Conservation (phyloP, 345 rosid genomes). For the Sapria himalayana region DNA sequence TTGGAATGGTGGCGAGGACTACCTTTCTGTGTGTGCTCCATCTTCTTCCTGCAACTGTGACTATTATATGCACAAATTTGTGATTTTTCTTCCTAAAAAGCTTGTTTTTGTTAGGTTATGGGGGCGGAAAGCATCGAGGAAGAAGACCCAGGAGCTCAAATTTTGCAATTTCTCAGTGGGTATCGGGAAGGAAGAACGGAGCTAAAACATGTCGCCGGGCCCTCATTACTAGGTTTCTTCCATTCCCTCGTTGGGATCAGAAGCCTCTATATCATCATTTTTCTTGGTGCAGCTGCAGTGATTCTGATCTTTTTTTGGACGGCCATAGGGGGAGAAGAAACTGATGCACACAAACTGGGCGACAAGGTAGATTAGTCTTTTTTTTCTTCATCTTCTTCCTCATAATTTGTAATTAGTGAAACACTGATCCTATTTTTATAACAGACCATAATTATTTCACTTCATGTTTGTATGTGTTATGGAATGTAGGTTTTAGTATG, state of each 20-base stretch:
- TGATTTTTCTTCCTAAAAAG: slow-evolving; percentile 1
- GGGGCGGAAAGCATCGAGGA: slow-evolving; percentile 37
- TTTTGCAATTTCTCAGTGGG: slow-evolving; percentile 55
- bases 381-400: too few relatives aligned
- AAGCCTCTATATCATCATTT: slow-evolving; percentile 36
- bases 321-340: too few relatives aligned
- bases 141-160: slow-evolving; percentile 61
- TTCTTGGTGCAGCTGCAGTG: slow-evolving; percentile 56
- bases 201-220: slow-evolving; percentile 35
- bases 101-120: slow-evolving; percentile 24
- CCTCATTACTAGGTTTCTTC: slow-evolving; percentile 49
- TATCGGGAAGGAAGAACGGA: slow-evolving; percentile 55
- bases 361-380: too few relatives aligned
- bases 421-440: too few relatives aligned
- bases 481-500: too few relatives aligned
- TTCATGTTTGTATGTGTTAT: too few relatives aligned
- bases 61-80: slow-evolving; percentile 1
- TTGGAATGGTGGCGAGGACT: slow-evolving; percentile 73
- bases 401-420: too few relatives aligned
- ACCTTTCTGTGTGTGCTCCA: slow-evolving; percentile 32
- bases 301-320: too few relatives aligned
- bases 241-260: slow-evolving; percentile 43
- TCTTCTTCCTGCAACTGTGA: neutral
- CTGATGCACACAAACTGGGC: too few relatives aligned
- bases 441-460: too few relatives aligned